Evolutionary conservation across 2,329 filamentous ascomycete genomes (phyloP).

Genomic region (Rosellinia necatrix): DNA sequence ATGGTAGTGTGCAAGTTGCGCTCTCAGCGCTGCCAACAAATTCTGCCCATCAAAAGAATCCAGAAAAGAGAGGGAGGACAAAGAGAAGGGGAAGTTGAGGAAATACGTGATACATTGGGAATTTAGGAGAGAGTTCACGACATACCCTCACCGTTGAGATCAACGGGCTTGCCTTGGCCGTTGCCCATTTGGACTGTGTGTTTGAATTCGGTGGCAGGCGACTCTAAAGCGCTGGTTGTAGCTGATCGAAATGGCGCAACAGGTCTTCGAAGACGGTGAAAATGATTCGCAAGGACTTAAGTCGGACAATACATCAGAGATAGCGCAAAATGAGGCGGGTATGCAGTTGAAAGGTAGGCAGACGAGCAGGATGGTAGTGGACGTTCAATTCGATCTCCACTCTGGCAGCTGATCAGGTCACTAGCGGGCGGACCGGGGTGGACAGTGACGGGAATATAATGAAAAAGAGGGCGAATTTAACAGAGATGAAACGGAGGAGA

Average conservation of each 20-base stretch:
- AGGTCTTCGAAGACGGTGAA: conserved; percentile 5
- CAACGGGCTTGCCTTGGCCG: conserved; percentile 89
- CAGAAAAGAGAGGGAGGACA: neutral
- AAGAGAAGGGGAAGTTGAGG: neutral
- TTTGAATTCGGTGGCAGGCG: conserved; percentile 17
- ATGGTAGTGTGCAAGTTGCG: neutral
- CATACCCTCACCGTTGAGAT: conserved; percentile 90
- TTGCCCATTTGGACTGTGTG: conserved; percentile 73
- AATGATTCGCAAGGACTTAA: conserved; percentile 10
- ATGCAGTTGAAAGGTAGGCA: neutral
- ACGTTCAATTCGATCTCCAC: conserved; percentile 24
- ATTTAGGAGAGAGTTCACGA: conserved; percentile 28
- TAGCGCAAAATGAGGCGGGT: neutral
- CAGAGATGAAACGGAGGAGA: conserved; percentile 25
- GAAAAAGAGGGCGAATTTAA: conserved; percentile 15
- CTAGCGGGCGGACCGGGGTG: conserved; percentile 17
- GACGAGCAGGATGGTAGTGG: conserved; percentile 8
- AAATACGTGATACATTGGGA: neutral
- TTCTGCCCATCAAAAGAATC: too few species aligned
- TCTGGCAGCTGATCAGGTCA: conserved; percentile 26
- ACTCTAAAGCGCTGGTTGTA: neutral
- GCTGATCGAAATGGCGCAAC: conserved; percentile 3
- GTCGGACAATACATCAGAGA: conserved; percentile 27
- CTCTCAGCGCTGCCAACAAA: too few species aligned
- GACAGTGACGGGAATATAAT: conserved; percentile 13